These are phyloP conservation scores for Scenedesmus sp. DNA, from an alignment of 163 green algal species.

Conservation along the genomic window DNA sequence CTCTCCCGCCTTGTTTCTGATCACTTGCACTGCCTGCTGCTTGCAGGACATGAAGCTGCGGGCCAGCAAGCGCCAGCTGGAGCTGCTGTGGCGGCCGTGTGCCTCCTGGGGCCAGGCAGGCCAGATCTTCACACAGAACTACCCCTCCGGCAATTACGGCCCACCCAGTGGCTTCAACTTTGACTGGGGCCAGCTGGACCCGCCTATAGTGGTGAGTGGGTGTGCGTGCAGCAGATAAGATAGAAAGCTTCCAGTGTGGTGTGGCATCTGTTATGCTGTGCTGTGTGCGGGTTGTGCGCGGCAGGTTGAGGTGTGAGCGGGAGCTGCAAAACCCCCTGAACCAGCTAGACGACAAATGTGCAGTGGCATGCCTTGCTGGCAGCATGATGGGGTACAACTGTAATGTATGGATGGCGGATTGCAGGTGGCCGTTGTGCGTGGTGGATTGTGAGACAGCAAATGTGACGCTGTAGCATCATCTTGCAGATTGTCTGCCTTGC, in stretches of 20 bases:
- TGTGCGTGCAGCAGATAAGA: neutral
- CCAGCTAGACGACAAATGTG: too few species aligned
- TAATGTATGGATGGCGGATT: neutral
- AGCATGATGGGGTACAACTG: neutral
- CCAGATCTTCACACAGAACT: conserved; percentile 73
- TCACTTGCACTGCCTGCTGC: too few species aligned
- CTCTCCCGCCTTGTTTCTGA: neutral
- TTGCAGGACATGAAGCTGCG: conserved; percentile 44
- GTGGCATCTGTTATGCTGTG: too few species aligned
- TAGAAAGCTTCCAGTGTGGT: too few species aligned
- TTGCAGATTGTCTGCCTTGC: too few species aligned
- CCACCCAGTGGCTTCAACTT: conserved; percentile 79
- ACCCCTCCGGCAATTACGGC: conserved; percentile 85
- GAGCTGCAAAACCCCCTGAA: too few species aligned
- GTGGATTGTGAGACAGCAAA: too few species aligned
- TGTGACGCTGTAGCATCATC: too few species aligned
- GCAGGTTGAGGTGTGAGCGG: neutral
- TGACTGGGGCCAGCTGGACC: conserved; percentile 75
- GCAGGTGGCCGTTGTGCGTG: too few species aligned
- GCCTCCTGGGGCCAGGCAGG: conserved; percentile 57
- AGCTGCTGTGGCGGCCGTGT: conserved; percentile 84
- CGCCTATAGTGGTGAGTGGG: conserved; percentile 70
- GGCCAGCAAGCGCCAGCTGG: conserved; percentile 54
- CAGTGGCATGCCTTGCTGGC: too few species aligned
- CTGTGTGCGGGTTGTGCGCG: too few species aligned